These are phyloP conservation scores for Parietichytrium sp. DNA, from an alignment of 108 stramenopile species.

Conservation along the genomic window DNA sequence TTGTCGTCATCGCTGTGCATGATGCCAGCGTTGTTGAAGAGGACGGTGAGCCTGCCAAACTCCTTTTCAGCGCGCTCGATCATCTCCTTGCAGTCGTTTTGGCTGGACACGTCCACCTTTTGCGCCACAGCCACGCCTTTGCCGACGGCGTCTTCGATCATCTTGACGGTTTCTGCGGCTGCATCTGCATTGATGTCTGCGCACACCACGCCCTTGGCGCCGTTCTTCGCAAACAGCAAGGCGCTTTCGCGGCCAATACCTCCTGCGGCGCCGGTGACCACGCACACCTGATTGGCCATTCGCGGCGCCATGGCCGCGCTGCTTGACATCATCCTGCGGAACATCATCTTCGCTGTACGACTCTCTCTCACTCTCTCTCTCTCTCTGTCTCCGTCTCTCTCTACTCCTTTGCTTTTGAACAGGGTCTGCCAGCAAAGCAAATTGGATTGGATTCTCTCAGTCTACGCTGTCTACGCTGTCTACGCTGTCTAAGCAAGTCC, in stretches of 20 bases:
- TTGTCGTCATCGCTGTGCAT: conserved; percentile 35
- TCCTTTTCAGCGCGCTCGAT: not conserved
- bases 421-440: too few species aligned
- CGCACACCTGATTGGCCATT: conserved; percentile 16
- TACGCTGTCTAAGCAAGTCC: too few species aligned
- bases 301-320: not conserved
- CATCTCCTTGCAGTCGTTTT: conserved; percentile 9
- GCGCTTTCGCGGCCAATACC: conserved; percentile 37
- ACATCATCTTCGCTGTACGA: too few species aligned
- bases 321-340: too few species aligned
- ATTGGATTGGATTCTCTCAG: too few species aligned
- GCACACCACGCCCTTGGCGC: conserved; percentile 21
- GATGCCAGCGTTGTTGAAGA: conserved; percentile 40
- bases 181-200: conserved; percentile 15
- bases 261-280: conserved; percentile 38
- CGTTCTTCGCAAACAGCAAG: conserved; percentile 20
- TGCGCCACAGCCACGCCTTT: not conserved
- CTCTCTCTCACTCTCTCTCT: too few species aligned
- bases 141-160: conserved; percentile 24
- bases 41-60: conserved; percentile 13
- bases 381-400: too few species aligned
- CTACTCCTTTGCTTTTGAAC: too few species aligned
- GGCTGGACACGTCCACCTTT: not conserved
- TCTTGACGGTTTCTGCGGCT: not conserved
- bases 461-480: too few species aligned